Evolutionary conservation across 768 basidiomycete genomes (phyloP).

Genomic region (Mycena galericulata): DNA sequence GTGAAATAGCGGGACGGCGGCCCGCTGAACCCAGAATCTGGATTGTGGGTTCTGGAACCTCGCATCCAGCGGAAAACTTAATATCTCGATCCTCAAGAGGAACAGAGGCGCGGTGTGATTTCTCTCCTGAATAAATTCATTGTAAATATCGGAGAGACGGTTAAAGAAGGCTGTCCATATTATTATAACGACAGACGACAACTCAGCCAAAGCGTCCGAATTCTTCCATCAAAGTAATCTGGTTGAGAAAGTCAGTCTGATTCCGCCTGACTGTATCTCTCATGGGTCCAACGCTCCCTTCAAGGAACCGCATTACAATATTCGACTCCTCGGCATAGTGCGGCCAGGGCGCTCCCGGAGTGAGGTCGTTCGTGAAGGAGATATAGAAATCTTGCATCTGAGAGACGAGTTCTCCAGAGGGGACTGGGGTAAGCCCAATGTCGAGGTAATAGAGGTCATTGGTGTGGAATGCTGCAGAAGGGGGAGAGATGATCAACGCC

Average conservation of each 20-base stretch:
- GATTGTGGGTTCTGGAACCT: too few relatives aligned
- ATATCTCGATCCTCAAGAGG: too few relatives aligned
- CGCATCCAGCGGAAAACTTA: too few relatives aligned
- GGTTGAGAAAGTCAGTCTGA: slow-evolving; percentile 2
- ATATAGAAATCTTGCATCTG: slow-evolving; percentile 22
- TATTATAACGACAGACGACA: background rate
- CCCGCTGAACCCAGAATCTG: too few relatives aligned
- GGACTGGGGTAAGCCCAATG: background rate
- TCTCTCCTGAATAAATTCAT: too few relatives aligned
- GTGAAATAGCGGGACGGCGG: too few relatives aligned
- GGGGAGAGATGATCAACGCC: background rate
- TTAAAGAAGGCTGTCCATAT: too few relatives aligned
- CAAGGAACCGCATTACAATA: too few relatives aligned
- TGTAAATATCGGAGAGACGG: too few relatives aligned
- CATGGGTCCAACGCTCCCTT: background rate
- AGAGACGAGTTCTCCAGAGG: too few relatives aligned
- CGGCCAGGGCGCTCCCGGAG: slow-evolving; percentile 4
- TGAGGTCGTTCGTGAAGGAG: slow-evolving; percentile 9
- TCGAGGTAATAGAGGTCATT: slow-evolving; percentile 18
- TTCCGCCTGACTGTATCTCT: background rate
- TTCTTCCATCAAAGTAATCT: background rate
- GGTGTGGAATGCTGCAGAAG: slow-evolving; percentile 8
- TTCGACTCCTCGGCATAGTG: background rate
- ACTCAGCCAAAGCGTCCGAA: background rate
- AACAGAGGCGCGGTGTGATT: too few relatives aligned